Conservation (phyloP, 2,329 filamentous ascomycete genomes). For the Penicillium sp. region DNA sequence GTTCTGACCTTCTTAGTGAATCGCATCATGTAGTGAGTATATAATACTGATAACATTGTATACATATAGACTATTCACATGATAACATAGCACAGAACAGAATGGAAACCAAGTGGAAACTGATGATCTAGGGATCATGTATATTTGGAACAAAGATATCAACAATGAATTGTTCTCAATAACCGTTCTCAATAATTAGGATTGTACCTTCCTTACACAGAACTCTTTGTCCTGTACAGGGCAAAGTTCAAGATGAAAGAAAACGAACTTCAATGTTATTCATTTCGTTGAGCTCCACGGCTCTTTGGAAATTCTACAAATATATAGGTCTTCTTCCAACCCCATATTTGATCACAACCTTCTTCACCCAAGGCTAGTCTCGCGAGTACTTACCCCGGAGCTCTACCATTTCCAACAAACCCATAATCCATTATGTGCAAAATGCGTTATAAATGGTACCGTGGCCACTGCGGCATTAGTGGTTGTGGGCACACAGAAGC, state of each 20-base stretch:
- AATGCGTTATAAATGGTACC: slow-evolving; percentile 8
- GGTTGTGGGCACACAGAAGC: slow-evolving; percentile 7
- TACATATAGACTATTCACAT: not conserved
- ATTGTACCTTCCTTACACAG: not conserved
- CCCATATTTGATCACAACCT: not conserved
- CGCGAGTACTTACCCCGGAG: not conserved
- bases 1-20: not conserved
- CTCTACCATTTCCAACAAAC: not conserved
- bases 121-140: not conserved
- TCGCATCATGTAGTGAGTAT: not conserved
- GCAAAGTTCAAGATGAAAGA: not conserved
- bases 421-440: not conserved
- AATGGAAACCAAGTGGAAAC: not conserved
- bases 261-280: not conserved
- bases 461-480: slow-evolving; percentile 1
- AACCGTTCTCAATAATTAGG: not conserved
- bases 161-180: not conserved
- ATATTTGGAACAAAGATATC: not conserved
- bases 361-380: not conserved
- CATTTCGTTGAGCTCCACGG: not conserved
- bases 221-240: not conserved
- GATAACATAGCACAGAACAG: not conserved
- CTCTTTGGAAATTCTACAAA: not conserved
- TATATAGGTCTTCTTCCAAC: not conserved
- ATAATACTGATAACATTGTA: not conserved